Conservation (phyloP, 495 filamentous ascomycete genomes). For the Amphirosellinia nigrospora region DNA sequence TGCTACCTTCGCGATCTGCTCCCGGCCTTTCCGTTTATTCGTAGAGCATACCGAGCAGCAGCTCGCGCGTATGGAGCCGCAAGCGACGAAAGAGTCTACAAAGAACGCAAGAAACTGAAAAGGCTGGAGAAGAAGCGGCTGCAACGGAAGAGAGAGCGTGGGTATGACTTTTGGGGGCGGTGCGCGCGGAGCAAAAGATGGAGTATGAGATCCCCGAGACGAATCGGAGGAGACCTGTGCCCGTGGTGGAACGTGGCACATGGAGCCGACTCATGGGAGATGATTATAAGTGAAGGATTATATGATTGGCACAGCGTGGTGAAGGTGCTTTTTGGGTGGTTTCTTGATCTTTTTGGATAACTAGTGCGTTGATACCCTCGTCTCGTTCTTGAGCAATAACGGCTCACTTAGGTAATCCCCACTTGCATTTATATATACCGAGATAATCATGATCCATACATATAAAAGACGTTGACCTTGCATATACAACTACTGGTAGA, state of each 20-base stretch:
- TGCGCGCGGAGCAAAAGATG: conserved; percentile 40
- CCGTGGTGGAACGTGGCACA: conserved; percentile 24
- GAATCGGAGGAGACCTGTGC: conserved; percentile 42
- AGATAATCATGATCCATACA: not conserved
- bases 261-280: conserved; percentile 11
- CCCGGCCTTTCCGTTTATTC: conserved; percentile 10
- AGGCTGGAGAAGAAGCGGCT: conserved; percentile 33
- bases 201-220: conserved; percentile 51
- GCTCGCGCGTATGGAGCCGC: conserved; percentile 37
- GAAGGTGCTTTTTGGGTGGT: no score
- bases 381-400: not conserved
- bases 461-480: not conserved
- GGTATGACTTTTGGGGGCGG: conserved; percentile 54
- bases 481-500: not conserved
- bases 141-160: conserved; percentile 40
- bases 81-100: conserved; percentile 25
- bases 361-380: conserved; percentile 9
- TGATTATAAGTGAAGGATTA: not conserved
- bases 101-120: conserved; percentile 33
- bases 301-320: not conserved
- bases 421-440: not conserved
- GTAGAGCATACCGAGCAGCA: conserved; percentile 26
- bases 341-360: not conserved
- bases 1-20: conserved; percentile 20
- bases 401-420: not conserved